Evolutionary conservation across 148 eudicot genomes (phyloP).

Genomic region (Fagopyrum homotropicum): DNA sequence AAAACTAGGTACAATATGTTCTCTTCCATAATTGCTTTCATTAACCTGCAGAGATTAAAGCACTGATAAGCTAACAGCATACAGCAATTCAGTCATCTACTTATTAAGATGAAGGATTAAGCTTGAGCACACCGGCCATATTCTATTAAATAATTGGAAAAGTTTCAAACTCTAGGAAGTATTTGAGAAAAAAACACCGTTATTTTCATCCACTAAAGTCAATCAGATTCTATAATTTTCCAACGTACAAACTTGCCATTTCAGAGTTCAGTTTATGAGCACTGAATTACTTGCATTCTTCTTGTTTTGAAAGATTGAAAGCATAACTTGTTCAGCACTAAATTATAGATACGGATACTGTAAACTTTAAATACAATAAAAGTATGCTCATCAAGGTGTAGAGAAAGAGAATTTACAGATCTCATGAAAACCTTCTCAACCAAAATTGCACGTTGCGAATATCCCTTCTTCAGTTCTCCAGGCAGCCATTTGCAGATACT

Average conservation of each 20-base stretch:
- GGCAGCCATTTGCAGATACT: slow-evolving; percentile 53
- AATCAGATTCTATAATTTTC: not conserved
- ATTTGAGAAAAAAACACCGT: not conserved
- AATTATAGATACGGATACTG: not conserved
- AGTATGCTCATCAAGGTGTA: not conserved
- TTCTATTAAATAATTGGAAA: not conserved
- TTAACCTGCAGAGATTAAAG: slow-evolving; percentile 26
- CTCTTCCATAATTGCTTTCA: slow-evolving; percentile 53
- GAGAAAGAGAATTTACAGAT: slow-evolving; percentile 32
- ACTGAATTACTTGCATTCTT: not conserved
- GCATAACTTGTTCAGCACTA: not conserved
- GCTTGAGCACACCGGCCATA: not conserved
- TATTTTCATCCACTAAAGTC: not conserved
- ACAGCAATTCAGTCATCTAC: not conserved
- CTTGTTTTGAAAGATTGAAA: not conserved
- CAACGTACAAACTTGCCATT: not conserved
- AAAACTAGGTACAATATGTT: slow-evolving; percentile 55
- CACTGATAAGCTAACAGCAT: not conserved
- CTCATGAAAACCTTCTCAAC: slow-evolving; percentile 39
- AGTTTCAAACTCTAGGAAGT: not conserved
- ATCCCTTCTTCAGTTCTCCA: slow-evolving; percentile 35
- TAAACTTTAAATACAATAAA: not conserved
- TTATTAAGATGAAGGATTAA: not conserved
- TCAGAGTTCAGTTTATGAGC: not conserved
- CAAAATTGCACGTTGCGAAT: slow-evolving; percentile 27